Conservation (phyloP, 495 filamentous ascomycete genomes). For the Penicillium cosmopolitanum region DNA sequence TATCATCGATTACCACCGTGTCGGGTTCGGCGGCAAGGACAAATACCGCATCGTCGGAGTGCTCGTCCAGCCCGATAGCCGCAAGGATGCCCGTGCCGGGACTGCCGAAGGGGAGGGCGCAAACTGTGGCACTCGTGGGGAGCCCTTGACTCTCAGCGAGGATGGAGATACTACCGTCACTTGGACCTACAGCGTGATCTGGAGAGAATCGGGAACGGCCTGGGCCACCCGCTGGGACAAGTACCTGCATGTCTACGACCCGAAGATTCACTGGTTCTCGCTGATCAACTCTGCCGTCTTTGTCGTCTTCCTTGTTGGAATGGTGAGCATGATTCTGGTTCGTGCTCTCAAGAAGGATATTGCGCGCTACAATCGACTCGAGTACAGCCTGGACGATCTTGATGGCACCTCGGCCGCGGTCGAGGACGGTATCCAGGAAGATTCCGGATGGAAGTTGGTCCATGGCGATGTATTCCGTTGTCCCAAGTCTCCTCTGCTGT, state of each 20-base stretch:
- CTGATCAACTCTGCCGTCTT: slow-evolving; percentile 93
- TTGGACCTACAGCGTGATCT: slow-evolving; percentile 91
- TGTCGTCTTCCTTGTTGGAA: slow-evolving; percentile 86
- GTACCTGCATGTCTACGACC: slow-evolving; percentile 93
- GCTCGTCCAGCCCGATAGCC: slow-evolving; percentile 78
- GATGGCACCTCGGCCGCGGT: slow-evolving; percentile 69
- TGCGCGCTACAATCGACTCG: slow-evolving; percentile 90
- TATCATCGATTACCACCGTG: slow-evolving; percentile 87
- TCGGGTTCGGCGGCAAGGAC: slow-evolving; percentile 55
- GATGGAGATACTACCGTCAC: slow-evolving; percentile 69
- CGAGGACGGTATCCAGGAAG: slow-evolving; percentile 95
- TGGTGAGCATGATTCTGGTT: slow-evolving; percentile 85
- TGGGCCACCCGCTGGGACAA: slow-evolving; percentile 99
- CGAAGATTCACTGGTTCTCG: slow-evolving; percentile 98
- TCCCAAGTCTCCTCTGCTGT: slow-evolving; percentile 77
- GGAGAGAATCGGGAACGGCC: slow-evolving; percentile 74
- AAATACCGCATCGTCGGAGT: slow-evolving; percentile 90
- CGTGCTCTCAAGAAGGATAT: slow-evolving; percentile 92
- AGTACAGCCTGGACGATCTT: slow-evolving; percentile 85
- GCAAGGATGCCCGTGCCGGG: slow-evolving; percentile 58
- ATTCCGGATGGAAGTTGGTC: slow-evolving; percentile 97
- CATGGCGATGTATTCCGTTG: slow-evolving; percentile 97
- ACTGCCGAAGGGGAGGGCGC: slow-evolving; percentile 58
- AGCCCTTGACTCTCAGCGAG: slow-evolving; percentile 64
- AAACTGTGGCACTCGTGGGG: slow-evolving; percentile 59